A percentile compares a stretch with the other conserved stretches of the same genome.
Conservation (phyloP, 164 flowering plant genomes). For the Santalum album region DNA sequence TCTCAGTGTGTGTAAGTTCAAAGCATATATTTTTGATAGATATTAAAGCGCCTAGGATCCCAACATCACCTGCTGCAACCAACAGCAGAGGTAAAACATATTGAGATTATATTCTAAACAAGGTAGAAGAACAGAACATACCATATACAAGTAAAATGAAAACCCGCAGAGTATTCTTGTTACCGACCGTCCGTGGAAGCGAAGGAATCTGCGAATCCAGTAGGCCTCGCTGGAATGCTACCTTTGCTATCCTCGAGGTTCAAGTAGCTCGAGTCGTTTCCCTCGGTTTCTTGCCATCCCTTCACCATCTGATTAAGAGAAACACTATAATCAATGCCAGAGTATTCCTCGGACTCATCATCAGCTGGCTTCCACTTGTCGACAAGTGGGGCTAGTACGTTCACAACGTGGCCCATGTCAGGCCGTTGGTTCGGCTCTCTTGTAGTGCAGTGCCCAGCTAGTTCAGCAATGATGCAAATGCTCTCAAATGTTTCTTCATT, state of each 20-base stretch:
- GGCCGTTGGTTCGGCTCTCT: conserved; percentile 56
- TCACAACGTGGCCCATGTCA: conserved; percentile 64
- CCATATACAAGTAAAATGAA: no score
- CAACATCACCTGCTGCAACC: no score
- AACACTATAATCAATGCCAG: conserved; percentile 55
- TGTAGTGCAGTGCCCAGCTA: conserved; percentile 64
- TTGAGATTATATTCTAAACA: no score
- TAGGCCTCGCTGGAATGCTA: conserved; percentile 51
- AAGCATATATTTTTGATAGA: no score
- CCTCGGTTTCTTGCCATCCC: conserved; percentile 61
- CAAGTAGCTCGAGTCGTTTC: conserved; percentile 32
- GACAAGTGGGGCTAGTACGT: conserved; percentile 43
- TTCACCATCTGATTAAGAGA: conserved; percentile 58
- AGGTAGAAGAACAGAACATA: no score
- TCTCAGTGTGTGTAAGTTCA: no score
- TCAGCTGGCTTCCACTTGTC: conserved; percentile 53
- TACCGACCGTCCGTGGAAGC: conserved; percentile 60
- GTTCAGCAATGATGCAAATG: conserved; percentile 35
- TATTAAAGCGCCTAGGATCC: no score
- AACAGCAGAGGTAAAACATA: no score
- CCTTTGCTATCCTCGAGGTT: conserved; percentile 46
- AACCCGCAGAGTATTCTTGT: conserved; percentile 4
- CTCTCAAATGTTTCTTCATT: conserved; percentile 40
- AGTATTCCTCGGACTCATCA: conserved; percentile 39
- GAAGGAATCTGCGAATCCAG: conserved; percentile 58